These are phyloP conservation scores for Hippophae gyantsensis DNA, from an alignment of 306 rosid species.

Conservation along the genomic window DNA sequence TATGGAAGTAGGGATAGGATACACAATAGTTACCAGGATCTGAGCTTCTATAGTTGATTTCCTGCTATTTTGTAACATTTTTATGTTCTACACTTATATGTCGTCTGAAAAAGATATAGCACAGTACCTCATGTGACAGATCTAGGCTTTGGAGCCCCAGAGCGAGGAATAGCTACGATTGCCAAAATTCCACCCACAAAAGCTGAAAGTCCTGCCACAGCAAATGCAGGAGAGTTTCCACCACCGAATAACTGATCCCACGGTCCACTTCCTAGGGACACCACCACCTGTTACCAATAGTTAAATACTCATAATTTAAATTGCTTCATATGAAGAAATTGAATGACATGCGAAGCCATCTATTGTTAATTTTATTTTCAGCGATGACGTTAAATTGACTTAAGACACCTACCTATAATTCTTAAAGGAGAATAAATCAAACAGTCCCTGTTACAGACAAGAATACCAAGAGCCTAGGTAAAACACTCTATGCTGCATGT, in stretches of 20 bases:
- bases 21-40: too few species aligned
- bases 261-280: conserved; percentile 92
- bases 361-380: neutral
- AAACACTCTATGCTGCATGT: too few species aligned
- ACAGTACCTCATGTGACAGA: conserved; percentile 54
- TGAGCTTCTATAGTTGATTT: too few species aligned
- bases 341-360: conserved; percentile 9
- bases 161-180: conserved; percentile 68
- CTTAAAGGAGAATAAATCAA: too few species aligned
- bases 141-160: conserved; percentile 60
- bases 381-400: too few species aligned
- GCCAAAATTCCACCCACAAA: conserved; percentile 74
- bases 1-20: too few species aligned
- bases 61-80: conserved; percentile 22
- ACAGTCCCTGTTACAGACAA: too few species aligned
- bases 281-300: conserved; percentile 65
- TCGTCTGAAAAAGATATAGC: conserved; percentile 27
- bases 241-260: conserved; percentile 99
- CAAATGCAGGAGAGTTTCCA: conserved; percentile 92
- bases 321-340: conserved; percentile 9
- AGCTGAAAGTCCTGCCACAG: conserved; percentile 78
- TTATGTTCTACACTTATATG: conserved; percentile 18
- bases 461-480: too few species aligned
- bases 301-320: conserved; percentile 20
- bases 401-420: too few species aligned